Base-by-base conservation (phyloP, 2,329 filamentous ascomycete genomes). In the Orbilia quercus region DNA sequence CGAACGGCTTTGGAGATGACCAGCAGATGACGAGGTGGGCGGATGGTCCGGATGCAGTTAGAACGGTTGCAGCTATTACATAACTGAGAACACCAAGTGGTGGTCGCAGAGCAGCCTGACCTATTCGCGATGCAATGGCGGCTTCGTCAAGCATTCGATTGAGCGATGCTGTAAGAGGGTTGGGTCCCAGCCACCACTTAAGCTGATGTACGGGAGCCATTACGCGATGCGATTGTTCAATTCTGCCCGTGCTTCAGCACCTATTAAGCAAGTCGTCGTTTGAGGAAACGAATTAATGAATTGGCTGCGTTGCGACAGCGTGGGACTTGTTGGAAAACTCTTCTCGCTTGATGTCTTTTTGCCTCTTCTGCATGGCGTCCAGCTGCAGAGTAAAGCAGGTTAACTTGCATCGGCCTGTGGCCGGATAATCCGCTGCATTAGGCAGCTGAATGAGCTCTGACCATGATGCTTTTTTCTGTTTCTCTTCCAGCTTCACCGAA, bases 391-490 rank as follows among this genome's bases (percentile, higher is more conserved):
- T 9, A 50, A 25, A 2, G n/a, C n/a, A 47, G 3, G 5, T 20
- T 44, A 9, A 16, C 14, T 57, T 57, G 22, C 45, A 18, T 72
- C 67, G 67, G 67, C 59, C 38, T 45, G 59, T 65, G 65, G 59
- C 67, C 67, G 67, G 59, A 51, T 54, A 58, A 31, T 65, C 38
- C 42, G 40, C 67, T 53, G 20, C 54, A 65, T 65, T 45, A 60
- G 67, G 67, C 67, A 72, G 67, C 23, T 65, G 25, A 51, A 48
- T 36, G 67, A 59, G 67, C 59, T 65, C 57, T 51, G 20, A 16
- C 42, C 36, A 72, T 44, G 67, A 72, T 64, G 67, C 67, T 64
- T 72, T 72, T 71, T 72, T 22, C 60, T 64, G 67, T 59, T 64
- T 72, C 65, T 71, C 65, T 22, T 69, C 50, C 36, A 53, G 55